A percentile compares a stretch with the other conserved stretches of the same genome.
Conservation (phyloP, 768 basidiomycete species). For the Boletus subparvulus region DNA sequence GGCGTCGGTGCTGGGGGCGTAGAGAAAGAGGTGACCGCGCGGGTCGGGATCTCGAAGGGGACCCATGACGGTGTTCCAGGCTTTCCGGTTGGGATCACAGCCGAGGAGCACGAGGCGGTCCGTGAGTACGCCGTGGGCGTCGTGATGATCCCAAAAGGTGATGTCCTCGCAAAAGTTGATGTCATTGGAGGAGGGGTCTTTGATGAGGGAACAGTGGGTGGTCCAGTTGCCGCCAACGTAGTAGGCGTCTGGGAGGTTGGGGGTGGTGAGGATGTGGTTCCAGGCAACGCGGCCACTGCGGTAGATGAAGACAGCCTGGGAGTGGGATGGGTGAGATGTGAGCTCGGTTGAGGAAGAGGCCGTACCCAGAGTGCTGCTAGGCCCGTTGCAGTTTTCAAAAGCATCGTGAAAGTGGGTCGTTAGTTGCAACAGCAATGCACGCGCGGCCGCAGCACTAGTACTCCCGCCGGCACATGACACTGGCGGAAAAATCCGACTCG, state of each 20-base stretch:
- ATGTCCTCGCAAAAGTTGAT: constrained; percentile 63
- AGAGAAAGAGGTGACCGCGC: constrained; percentile 62
- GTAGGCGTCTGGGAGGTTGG: constrained; percentile 51
- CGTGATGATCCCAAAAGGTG: constrained; percentile 60
- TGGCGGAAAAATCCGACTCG: too few relatives aligned
- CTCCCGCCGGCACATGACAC: too few relatives aligned
- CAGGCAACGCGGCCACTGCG: constrained; percentile 42
- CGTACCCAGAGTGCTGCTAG: constrained; percentile 14
- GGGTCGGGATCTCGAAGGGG: constrained; percentile 59
- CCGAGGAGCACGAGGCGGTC: constrained; percentile 45
- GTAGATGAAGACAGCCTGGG: constrained; percentile 45
- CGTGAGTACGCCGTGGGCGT: constrained; percentile 37
- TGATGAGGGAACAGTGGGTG: constrained; percentile 44
- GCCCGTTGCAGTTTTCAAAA: constrained; percentile 6
- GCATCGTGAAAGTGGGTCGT: constrained; percentile 5
- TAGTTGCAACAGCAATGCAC: too few relatives aligned
- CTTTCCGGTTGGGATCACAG: constrained; percentile 45
- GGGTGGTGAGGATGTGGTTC: constrained; percentile 42
- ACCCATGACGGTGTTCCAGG: constrained; percentile 80
- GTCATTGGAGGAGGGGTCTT: constrained; percentile 31
- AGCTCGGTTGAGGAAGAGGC: background rate
- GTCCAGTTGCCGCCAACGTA: constrained; percentile 50
- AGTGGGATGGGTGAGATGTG: background rate
- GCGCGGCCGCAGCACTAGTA: too few relatives aligned
- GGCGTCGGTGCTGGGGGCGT: constrained; percentile 30